phyloP scores from a whole-genome alignment of 108 stramenopile species.

The Pseudonitzschia delicatissima region DNA sequence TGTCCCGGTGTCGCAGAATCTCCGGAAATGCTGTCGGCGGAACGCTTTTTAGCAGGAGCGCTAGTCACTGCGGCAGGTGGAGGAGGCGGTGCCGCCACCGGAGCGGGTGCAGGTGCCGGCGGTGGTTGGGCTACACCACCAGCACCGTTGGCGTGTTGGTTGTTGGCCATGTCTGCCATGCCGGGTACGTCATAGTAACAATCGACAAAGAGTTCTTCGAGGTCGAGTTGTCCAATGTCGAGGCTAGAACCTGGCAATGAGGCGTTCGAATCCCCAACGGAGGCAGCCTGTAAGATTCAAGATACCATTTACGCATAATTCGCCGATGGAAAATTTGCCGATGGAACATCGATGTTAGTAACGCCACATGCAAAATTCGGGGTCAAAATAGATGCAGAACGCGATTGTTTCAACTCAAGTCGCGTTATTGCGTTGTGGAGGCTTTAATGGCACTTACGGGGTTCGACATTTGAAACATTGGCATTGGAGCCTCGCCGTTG shows the following conservation, averaged over 20 bases:
- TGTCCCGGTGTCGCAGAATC: constrained; percentile 22
- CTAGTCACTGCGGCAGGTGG: constrained; percentile 5
- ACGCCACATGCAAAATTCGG: too few relatives aligned
- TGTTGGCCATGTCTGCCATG: constrained; percentile 28
- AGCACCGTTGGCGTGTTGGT: constrained; percentile 4
- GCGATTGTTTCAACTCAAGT: too few relatives aligned
- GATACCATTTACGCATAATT: too few relatives aligned
- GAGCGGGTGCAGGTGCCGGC: not conserved
- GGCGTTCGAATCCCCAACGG: not conserved
- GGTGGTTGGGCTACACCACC: not conserved
- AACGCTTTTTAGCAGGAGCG: constrained; percentile 29
- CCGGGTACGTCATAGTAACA: constrained; percentile 79
- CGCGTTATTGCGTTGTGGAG: too few relatives aligned
- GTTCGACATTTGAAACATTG: constrained; percentile 36
- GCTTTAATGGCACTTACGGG: constrained; percentile 33
- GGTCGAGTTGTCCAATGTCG: constrained; percentile 45
- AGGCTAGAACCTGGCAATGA: not conserved
- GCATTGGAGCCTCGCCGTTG: constrained; percentile 4
- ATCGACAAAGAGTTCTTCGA: constrained; percentile 85
- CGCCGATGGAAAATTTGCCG: too few relatives aligned
- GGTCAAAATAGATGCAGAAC: too few relatives aligned
- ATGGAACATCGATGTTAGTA: too few relatives aligned
- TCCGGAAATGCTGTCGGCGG: constrained; percentile 34
- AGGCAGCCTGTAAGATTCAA: not conserved
- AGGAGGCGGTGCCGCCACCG: not conserved